Conservation (phyloP, 2,329 filamentous ascomycete species). For the Lachnellula subtilissima region DNA sequence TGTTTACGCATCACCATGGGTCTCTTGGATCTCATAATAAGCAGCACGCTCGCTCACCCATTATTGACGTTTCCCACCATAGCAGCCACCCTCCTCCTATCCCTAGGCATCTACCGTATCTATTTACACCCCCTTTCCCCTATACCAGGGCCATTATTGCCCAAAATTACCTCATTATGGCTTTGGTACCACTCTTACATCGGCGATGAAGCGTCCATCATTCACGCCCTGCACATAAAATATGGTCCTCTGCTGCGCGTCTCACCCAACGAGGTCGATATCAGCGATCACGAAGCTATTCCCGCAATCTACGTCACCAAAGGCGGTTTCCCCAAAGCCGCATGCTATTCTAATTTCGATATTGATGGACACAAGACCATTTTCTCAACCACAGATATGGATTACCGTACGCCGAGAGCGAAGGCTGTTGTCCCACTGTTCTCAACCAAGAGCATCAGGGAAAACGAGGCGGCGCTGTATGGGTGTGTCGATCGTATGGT, state of each 20-base stretch:
- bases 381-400: slow-evolving; percentile 43
- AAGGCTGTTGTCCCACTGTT: slow-evolving; percentile 48
- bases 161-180: slow-evolving; percentile 31
- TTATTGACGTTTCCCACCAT: slow-evolving; percentile 7
- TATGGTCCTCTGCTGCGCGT: slow-evolving; percentile 34
- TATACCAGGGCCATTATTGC: slow-evolving; percentile 35
- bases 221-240: slow-evolving; percentile 24
- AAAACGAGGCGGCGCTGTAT: slow-evolving; percentile 35
- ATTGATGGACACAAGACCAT: slow-evolving; percentile 51
- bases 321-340: slow-evolving; percentile 49
- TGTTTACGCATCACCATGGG: background rate
- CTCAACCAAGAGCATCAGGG: slow-evolving; percentile 41
- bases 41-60: slow-evolving; percentile 2
- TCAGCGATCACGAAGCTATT: slow-evolving; percentile 30
- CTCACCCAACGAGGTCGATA: slow-evolving; percentile 33
- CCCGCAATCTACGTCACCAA: slow-evolving; percentile 46
- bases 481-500: slow-evolving; percentile 40
- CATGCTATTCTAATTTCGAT: slow-evolving; percentile 51
- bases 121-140: slow-evolving; percentile 36
- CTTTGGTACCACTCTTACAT: slow-evolving; percentile 35
- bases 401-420: slow-evolving; percentile 39
- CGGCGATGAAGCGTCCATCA: slow-evolving; percentile 30
- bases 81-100: slow-evolving; percentile 12
- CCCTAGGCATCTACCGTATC: slow-evolving; percentile 30
- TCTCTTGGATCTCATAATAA: background rate